Evolutionary conservation across 108 stramenopile species (phyloP).

Genomic region (Discostella pseudostelligera): DNA sequence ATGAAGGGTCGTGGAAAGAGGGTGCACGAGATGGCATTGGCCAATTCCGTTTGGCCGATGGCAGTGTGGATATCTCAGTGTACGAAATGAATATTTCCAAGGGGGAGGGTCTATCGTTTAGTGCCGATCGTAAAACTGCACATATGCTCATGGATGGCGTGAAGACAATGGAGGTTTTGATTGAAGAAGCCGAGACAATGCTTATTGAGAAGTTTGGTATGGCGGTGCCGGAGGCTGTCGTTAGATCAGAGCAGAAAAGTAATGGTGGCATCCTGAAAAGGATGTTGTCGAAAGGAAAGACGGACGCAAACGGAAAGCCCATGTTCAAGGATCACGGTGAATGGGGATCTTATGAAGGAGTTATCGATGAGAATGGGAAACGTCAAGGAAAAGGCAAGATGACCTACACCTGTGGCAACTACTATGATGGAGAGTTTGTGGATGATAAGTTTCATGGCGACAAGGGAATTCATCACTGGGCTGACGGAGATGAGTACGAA

Average conservation of each 20-base stretch:
- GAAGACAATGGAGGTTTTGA: conserved; percentile 9
- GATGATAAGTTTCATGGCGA: conserved; percentile 26
- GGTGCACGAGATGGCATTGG: conserved; percentile 28
- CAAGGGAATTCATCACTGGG: conserved; percentile 14
- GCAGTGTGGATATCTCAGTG: conserved; percentile 11
- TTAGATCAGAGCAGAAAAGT: too few species aligned
- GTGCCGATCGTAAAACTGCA: conserved; percentile 22
- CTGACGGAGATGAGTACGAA: conserved; percentile 22
- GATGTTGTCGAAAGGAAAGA: conserved; percentile 14
- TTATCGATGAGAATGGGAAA: conserved; percentile 17
- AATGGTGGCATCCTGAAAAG: conserved; percentile 14
- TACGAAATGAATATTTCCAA: conserved; percentile 11
- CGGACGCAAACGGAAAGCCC: not conserved
- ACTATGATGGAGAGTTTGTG: conserved; percentile 24
- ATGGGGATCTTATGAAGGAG: conserved; percentile 32
- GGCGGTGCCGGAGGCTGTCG: conserved; percentile 17
- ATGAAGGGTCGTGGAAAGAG: conserved; percentile 25
- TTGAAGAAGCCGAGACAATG: conserved; percentile 26
- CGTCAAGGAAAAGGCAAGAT: conserved; percentile 39
- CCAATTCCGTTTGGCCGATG: conserved; percentile 17
- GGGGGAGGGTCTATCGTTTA: conserved; percentile 32
- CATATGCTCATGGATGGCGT: conserved; percentile 15
- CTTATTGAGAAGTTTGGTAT: conserved; percentile 25
- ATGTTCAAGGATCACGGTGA: conserved; percentile 33
- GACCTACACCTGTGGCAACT: conserved; percentile 20